phyloP scores from a whole-genome alignment of 23 red algal genomes.

The Gracilaria domingensis region DNA sequence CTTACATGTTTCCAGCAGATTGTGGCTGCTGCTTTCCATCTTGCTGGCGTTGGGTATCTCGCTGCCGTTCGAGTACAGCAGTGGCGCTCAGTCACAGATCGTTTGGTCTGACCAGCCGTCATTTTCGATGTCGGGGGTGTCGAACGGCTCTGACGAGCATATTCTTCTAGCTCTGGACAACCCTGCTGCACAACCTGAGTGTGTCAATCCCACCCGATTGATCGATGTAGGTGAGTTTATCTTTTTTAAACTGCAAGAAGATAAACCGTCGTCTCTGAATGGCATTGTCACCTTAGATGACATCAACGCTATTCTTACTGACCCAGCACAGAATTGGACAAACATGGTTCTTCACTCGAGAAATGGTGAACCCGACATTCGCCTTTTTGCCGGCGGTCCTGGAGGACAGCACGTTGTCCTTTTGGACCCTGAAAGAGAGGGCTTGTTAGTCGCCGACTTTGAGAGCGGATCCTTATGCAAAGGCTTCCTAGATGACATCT shows the following conservation, averaged over 20 bases:
- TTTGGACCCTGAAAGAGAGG: not conserved
- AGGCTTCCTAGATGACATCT: not conserved
- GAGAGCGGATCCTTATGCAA: conserved; percentile 1
- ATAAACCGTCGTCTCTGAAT: not conserved
- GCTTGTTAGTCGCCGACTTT: not conserved
- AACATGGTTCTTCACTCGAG: not conserved
- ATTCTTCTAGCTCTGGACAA: not conserved
- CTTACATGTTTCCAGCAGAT: not conserved
- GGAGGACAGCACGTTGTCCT: not conserved
- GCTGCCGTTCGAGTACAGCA: conserved; percentile 25
- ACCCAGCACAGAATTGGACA: not conserved
- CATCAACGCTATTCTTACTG: not conserved
- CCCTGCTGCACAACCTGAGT: not conserved
- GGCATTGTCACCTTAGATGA: not conserved
- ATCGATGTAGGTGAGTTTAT: not conserved
- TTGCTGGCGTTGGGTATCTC: not conserved
- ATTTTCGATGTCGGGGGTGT: not conserved
- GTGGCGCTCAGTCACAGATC: not conserved
- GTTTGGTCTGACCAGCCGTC: not conserved
- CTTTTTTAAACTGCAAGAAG: not conserved
- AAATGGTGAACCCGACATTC: not conserved
- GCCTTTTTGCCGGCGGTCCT: not conserved
- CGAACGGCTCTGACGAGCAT: not conserved
- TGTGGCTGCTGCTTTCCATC: not conserved
- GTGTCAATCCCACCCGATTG: conserved; percentile 8